Conservation (phyloP, 192 early-diverging fungal genomes). For the Coemansia sp. region DNA sequence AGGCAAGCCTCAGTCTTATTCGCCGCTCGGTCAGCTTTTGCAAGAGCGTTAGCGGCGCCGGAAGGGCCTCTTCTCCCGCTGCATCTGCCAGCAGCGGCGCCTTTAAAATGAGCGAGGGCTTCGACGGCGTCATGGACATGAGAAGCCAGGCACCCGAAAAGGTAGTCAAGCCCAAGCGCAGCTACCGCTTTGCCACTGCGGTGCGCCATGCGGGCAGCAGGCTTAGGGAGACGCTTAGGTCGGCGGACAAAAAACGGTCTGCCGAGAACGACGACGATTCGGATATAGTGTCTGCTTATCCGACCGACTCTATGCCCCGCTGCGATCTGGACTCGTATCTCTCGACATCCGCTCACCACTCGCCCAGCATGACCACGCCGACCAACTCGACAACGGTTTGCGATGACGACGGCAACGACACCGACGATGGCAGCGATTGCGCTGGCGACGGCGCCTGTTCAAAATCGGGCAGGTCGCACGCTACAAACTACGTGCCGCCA, state of each 20-base stretch:
- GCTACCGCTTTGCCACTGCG: slow-evolving; percentile 20
- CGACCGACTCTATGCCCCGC: slow-evolving; percentile 29
- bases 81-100: background rate
- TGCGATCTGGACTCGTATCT: slow-evolving; percentile 35
- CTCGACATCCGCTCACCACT: slow-evolving; percentile 37
- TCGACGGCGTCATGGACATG: background rate
- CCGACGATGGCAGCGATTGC: slow-evolving; percentile 6
- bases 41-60: slow-evolving; percentile 29
- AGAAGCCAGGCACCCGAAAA: background rate
- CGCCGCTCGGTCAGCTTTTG: slow-evolving; percentile 49
- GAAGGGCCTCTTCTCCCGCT: background rate
- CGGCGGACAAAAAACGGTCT: background rate
- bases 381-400: slow-evolving; percentile 11
- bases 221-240: slow-evolving; percentile 14
- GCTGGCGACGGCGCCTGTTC: slow-evolving; percentile 8
- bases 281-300: slow-evolving; percentile 44
- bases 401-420: slow-evolving; percentile 2
- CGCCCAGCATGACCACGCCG: slow-evolving; percentile 17
- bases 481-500: slow-evolving; percentile 26
- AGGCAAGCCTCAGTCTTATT: slow-evolving; percentile 38
- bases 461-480: background rate
- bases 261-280: slow-evolving; percentile 7
- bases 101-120: background rate
- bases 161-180: slow-evolving; percentile 12
- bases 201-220: slow-evolving; percentile 34